phyloP scores from a whole-genome alignment of 2,329 filamentous ascomycete species.

The Claviceps paspali region DNA sequence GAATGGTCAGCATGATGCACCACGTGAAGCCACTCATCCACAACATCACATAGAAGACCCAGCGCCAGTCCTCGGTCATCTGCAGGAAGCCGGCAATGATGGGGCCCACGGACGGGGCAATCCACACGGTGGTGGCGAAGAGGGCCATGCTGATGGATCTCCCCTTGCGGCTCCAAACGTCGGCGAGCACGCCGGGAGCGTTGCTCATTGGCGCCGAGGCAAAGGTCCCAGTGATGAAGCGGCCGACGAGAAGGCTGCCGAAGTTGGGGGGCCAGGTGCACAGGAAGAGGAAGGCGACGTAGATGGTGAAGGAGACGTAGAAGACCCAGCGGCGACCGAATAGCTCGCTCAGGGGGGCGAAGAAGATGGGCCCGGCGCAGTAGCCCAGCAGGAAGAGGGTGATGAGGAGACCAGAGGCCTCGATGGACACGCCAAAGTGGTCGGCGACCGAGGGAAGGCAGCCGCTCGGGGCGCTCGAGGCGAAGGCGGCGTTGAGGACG shows the following conservation, averaged over 20 bases:
- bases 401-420: constrained; percentile 33
- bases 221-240: constrained; percentile 40
- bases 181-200: constrained; percentile 34
- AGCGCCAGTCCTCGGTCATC: constrained; percentile 37
- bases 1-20: constrained; percentile 38
- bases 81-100: constrained; percentile 41
- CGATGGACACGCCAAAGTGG: constrained; percentile 29
- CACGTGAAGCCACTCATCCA: constrained; percentile 24
- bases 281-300: constrained; percentile 35
- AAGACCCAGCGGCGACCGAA: constrained; percentile 40
- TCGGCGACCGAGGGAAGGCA: constrained; percentile 16
- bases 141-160: constrained; percentile 38
- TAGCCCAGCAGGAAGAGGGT: constrained; percentile 41
- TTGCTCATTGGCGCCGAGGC: constrained; percentile 34
- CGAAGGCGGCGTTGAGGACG: constrained; percentile 40
- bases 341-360: constrained; percentile 42
- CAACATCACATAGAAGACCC: constrained; percentile 34
- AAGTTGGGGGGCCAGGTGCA: constrained; percentile 41
- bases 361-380: constrained; percentile 41
- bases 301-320: constrained; percentile 31
- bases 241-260: constrained; percentile 33
- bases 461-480: constrained; percentile 20
- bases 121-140: constrained; percentile 37
- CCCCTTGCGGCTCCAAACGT: constrained; percentile 36
- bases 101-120: constrained; percentile 37